Evolutionary conservation across 345 rosid species (phyloP), one percentile per base, ranked within the genome.

Genomic region (Euphorbia lathyris): DNA sequence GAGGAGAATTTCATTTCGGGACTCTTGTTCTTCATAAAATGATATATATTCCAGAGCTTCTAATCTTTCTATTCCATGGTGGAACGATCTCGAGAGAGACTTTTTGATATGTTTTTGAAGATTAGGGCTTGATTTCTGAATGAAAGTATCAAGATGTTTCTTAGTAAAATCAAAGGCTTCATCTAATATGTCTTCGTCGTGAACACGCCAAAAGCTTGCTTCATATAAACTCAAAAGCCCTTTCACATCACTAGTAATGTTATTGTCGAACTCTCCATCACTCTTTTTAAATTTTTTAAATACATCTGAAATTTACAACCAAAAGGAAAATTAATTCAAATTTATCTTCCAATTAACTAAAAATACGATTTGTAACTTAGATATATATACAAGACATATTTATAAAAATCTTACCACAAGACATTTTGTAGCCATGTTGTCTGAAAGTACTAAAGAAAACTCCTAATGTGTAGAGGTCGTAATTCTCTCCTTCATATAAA

Each of bases 241-340:
- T 20, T 9, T 47, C 23, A 27, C 23, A 65, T 65, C 68, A 47
- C 7, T 25, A 2, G 25, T 1, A 0, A 48, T 47, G 13, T 0
- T 48, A 1, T 26, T 16, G 2, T 55, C 40, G 34, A 68, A 68
- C 22, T 20, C 9, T 17, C 71, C 71, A 36, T 55, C 25, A 14
- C 22, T 68, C 52, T 42, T 51, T 23, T 68, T 68, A 27, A 56
- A 68, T 17, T 68, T 68, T 0, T 68, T 40, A 32, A 68, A 68
- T 9, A 68, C 72, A 68, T 68, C 52, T 56, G 63, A 1, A 45
- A 68, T 40, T 40, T 9, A 6, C 11, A 9, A 2, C 5, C 5
- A 32, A 32, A 32, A 32, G 36, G 36, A 32, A 32, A n/a, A n/a
- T 5, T 32, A 32, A 32, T 32, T 32, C 36, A 59, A 1, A 30